Evolutionary conservation across 2,329 filamentous ascomycete species (phyloP), one percentile per base, ranked within the genome.

Genomic region (Cladosporium sp.): DNA sequence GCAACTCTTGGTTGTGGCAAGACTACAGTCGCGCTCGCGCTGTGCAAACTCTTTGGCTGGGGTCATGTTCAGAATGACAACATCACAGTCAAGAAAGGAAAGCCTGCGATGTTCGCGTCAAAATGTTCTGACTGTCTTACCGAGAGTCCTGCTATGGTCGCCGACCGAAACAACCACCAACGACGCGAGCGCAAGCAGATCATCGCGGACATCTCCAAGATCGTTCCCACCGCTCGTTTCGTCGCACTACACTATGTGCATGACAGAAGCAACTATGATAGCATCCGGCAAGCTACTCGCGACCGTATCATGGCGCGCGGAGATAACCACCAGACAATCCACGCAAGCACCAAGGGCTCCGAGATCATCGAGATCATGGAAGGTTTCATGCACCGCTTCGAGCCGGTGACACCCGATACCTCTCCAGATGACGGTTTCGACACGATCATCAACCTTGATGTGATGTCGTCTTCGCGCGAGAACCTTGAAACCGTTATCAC

Each of bases 291-390:
- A 50, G 76, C 92, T 20, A 95, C 90, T 1, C 84, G 82, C 51
- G 78, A 84, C 55, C 84, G 93, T 43, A 88, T 98, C 1, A 72
- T 96, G 16, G 78, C 82, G 5, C 85, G 93, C 18, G 93, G 93
- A 12, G 90, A 98, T 67, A 97, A 97, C 62, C 93, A 98, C 67
- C 93, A 98, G 70, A 98, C 93, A 0, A 97, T 98, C 53, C 90
- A 93, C 62, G 91, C 92, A 9, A 76, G 73, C n/a, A 85, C 81
- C 39, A 85, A 87, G 50, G 80, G 85, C 38, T 72, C 77, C 15
- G 92, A 95, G 67, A 88, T 93, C 49, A 75, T 93, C 40, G 80
- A 82, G 4, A 95, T 98, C 59, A 97, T 98, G 93, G 88, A 96
- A 59, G 88, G 89, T 3, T 98, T 98, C 69, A 77, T 98, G 57